phyloP scores from a whole-genome alignment of 768 basidiomycete species.

The Hygrocybe coccinea region DNA sequence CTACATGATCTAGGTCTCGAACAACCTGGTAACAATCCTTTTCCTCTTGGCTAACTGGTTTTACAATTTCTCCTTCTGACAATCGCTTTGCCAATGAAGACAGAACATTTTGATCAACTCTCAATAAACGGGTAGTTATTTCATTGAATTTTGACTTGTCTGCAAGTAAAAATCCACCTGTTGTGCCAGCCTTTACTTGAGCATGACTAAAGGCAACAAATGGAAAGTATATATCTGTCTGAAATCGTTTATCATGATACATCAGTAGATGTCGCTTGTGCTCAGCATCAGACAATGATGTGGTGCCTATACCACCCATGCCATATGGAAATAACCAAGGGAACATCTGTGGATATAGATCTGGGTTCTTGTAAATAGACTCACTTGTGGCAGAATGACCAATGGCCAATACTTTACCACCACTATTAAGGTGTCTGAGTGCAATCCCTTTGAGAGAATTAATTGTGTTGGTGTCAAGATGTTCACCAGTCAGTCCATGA shows the following conservation, averaged over 20 bases:
- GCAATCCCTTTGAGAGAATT: conserved; percentile 19
- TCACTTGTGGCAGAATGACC: conserved; percentile 15
- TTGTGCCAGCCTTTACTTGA: conserved; percentile 30
- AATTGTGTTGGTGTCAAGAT: conserved; percentile 12
- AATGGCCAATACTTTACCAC: conserved; percentile 17
- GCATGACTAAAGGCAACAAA: conserved; percentile 38
- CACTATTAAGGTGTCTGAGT: conserved; percentile 16
- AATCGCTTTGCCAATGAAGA: conserved; percentile 17
- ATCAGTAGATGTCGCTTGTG: conserved; percentile 27
- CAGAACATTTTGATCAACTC: conserved; percentile 21
- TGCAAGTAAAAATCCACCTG: conserved; percentile 25
- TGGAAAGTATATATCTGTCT: conserved; percentile 32
- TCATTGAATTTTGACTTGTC: conserved; percentile 23
- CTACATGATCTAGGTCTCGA: conserved; percentile 32
- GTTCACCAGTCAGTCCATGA: conserved; percentile 32
- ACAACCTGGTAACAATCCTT: conserved; percentile 33
- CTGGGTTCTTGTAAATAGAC: conserved; percentile 22
- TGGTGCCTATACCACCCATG: conserved; percentile 12
- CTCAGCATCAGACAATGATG: conserved; percentile 12
- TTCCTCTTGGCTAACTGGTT: conserved; percentile 28
- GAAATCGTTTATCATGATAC: conserved; percentile 40
- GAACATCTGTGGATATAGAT: conserved; percentile 30
- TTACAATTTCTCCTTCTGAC: conserved; percentile 20
- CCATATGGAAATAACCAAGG: conserved; percentile 36
- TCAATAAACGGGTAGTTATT: conserved; percentile 19